phyloP scores from a whole-genome alignment of 306 rosid species.

The Medicago lupulina region DNA sequence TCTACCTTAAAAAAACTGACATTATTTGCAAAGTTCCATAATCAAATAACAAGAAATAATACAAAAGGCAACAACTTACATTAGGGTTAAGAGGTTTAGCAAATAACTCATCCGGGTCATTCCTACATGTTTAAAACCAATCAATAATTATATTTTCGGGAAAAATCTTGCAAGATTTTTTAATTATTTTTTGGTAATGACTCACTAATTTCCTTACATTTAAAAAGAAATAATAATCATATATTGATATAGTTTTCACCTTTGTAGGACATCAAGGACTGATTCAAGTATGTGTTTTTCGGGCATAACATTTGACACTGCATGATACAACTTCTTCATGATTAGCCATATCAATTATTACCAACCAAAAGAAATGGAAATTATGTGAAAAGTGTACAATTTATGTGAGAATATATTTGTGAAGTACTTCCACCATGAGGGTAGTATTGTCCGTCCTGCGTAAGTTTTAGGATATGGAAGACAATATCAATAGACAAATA shows the following conservation, averaged over 20 bases:
- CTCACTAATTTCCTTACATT: neutral
- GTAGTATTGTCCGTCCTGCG: neutral
- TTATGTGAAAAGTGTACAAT: neutral
- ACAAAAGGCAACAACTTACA: slow-evolving; percentile 1
- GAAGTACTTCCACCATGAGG: slow-evolving; percentile 3
- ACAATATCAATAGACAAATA: slow-evolving; percentile 13
- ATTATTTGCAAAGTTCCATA: neutral
- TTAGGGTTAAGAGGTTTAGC: neutral
- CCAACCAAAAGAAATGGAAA: neutral
- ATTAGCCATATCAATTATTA: too few relatives aligned
- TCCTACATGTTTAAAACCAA: slow-evolving; percentile 28
- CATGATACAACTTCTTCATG: neutral
- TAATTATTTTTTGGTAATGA: neutral
- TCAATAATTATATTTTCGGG: neutral
- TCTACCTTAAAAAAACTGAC: neutral
- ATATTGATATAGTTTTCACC: slow-evolving; percentile 27
- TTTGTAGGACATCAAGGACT: slow-evolving; percentile 26
- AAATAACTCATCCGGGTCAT: neutral
- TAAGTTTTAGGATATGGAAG: neutral
- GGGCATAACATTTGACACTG: slow-evolving; percentile 23
- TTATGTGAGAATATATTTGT: neutral
- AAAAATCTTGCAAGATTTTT: too few relatives aligned
- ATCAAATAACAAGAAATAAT: slow-evolving; percentile 5
- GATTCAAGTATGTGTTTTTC: slow-evolving; percentile 6
- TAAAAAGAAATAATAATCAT: too few relatives aligned